These are phyloP conservation scores for Warburgia ugandensis DNA, from an alignment of 164 flowering plant species.

Conservation along the genomic window DNA sequence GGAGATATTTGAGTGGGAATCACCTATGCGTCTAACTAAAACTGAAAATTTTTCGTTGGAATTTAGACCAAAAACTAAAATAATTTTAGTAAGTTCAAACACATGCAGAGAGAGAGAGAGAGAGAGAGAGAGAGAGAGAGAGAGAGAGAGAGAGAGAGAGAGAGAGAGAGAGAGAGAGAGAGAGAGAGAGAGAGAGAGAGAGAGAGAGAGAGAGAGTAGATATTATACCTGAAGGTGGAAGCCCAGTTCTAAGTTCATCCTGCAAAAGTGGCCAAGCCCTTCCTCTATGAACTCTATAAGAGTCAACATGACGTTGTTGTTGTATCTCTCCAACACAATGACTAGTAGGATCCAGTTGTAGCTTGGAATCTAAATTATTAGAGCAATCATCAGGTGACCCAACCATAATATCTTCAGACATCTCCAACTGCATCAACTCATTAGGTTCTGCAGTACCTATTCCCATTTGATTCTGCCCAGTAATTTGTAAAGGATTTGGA, in stretches of 20 bases:
- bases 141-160: no score
- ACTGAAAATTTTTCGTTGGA: no score
- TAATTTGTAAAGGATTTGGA: conserved; percentile 2
- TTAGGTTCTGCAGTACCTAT: conserved; percentile 34
- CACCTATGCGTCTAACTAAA: no score
- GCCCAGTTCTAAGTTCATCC: conserved; percentile 20
- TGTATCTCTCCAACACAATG: conserved; percentile 10
- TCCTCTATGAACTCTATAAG: conserved; percentile 31
- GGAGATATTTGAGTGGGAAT: no score
- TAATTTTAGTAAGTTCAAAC: no score
- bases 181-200: no score
- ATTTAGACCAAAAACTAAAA: no score
- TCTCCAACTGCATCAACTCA: conserved; percentile 73
- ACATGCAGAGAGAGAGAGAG: no score
- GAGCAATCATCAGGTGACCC: conserved; percentile 87
- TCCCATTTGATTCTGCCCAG: conserved; percentile 1
- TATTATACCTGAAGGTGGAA: conserved; percentile 39
- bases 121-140: no score
- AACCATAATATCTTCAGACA: conserved; percentile 68
- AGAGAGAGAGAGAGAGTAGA: no score
- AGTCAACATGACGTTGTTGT: conserved; percentile 24
- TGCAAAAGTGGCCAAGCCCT: conserved; percentile 35
- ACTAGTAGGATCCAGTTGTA: conserved; percentile 25
- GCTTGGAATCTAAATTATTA: conserved; percentile 51
- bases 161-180: no score